Evolutionary conservation across 179 eudicot species (phyloP).

Genomic region (Spergularia azorica): DNA sequence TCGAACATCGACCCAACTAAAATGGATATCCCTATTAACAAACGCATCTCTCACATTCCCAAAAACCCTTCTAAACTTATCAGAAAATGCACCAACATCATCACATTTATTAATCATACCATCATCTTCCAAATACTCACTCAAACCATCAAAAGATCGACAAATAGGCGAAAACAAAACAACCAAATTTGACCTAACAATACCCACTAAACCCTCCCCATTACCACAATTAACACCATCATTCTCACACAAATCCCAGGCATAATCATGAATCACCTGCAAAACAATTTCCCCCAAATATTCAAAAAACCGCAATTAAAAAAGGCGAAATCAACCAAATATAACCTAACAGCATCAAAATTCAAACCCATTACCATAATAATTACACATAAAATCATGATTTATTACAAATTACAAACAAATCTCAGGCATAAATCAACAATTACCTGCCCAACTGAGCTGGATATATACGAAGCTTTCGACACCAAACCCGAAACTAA

Average conservation of each 20-base stretch:
- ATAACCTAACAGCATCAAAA: no score
- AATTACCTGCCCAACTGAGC: conserved; percentile 54
- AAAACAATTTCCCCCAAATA: no score
- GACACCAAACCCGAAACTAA: conserved; percentile 18
- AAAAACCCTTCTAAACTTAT: conserved; percentile 43
- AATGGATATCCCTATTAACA: conserved; percentile 62
- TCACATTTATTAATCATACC: conserved; percentile 32
- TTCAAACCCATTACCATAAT: neutral
- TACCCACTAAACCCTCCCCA: conserved; percentile 25
- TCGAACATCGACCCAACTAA: conserved; percentile 72
- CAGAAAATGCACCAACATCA: conserved; percentile 19
- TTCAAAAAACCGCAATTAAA: no score
- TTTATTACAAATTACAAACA: no score
- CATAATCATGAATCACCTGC: conserved; percentile 59
- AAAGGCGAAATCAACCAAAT: neutral
- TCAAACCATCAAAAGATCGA: conserved; percentile 32
- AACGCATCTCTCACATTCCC: conserved; percentile 53
- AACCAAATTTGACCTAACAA: conserved; percentile 61
- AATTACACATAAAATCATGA: neutral
- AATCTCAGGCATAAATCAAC: conserved; percentile 36
- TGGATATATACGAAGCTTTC: conserved; percentile 34
- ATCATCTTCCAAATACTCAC: conserved; percentile 42
- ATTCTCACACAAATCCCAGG: conserved; percentile 53
- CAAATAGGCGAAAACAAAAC: conserved; percentile 58
- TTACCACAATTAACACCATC: conserved; percentile 24